Base-by-base conservation (phyloP, 179 eudicot species). In the Beta corolliflora region DNA sequence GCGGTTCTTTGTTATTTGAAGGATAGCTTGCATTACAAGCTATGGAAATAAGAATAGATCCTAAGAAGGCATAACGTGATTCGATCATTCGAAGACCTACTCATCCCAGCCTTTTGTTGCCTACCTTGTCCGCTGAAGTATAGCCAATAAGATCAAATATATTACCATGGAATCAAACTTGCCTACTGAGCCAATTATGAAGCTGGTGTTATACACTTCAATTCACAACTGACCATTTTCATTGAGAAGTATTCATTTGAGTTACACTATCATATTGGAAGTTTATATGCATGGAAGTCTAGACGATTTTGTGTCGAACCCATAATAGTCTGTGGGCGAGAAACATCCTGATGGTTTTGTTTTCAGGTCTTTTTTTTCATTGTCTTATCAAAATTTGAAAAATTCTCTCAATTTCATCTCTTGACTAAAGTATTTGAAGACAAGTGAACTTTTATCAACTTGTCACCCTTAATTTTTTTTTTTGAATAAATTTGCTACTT, bases 1-100 rank as follows among this genome's bases (percentile, higher is more conserved):
- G 48, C 41, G 50, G 65, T 59, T 73, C 80, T 68, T 73, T 67
- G 75, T 52, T 67, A 23, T 55, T 16, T 53, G 7, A 65, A 55
- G 61, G 11, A 76, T 50, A 45, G 29, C 75, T 81, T 60, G 61
- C 68, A 44, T 74, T 64, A 41, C 67, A 54, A 13, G 44, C 60
- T 66, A 5, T 14, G 25, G 25, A 11, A 29, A 46, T 7, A 16
- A 36, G 5, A 18, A 36, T 71, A 59, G 44, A 56, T 16, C 19
- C 31, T 58, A 18, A 10, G 18, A 18, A 25, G 41, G 50, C 64
- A 72, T 36, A 13, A 25, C 16, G 50, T 29, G 5, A 54, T 74
- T 29, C 55, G 13, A 5, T 29, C 5, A 54, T 74, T 29, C 55
- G 13, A 5, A 53, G 61, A 73, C 45, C 45, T 73, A 21, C 58